Percentiles rank a stretch among this genome's conserved stretches.
These are phyloP conservation scores for Claviceps sp. DNA, from an alignment of 2,329 filamentous ascomycete genomes.

Conservation along the genomic window DNA sequence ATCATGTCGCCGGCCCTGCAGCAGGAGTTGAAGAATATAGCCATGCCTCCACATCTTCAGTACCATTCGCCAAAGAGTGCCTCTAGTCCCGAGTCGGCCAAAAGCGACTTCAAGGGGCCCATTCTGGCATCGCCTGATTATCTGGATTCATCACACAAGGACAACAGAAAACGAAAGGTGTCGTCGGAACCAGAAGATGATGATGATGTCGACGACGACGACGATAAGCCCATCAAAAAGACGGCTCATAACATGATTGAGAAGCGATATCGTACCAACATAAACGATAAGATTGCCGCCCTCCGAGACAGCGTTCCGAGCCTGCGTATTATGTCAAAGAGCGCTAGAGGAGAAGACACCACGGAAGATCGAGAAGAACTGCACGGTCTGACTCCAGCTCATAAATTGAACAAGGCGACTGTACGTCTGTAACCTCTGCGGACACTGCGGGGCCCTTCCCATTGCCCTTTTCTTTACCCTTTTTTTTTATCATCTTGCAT, in stretches of 20 bases:
- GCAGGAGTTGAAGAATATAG: slow-evolving; percentile 48
- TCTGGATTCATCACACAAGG: slow-evolving; percentile 29
- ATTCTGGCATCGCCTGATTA: slow-evolving; percentile 47
- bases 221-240: slow-evolving; percentile 58
- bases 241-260: slow-evolving; percentile 98
- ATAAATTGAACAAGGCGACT: slow-evolving; percentile 96
- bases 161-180: slow-evolving; percentile 55
- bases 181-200: slow-evolving; percentile 38
- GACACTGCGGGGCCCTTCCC: neutral
- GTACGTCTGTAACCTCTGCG: slow-evolving; percentile 26
- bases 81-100: slow-evolving; percentile 43
- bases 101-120: slow-evolving; percentile 32
- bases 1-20: slow-evolving; percentile 35
- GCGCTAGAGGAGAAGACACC: slow-evolving; percentile 51
- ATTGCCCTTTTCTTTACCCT: neutral
- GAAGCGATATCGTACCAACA: slow-evolving; percentile 88
- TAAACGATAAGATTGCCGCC: slow-evolving; percentile 94
- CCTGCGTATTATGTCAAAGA: slow-evolving; percentile 70
- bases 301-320: slow-evolving; percentile 85
- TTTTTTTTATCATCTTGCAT: too few relatives aligned
- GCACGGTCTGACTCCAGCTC: slow-evolving; percentile 67
- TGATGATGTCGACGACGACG: slow-evolving; percentile 44
- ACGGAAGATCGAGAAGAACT: slow-evolving; percentile 63
- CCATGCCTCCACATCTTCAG: slow-evolving; percentile 49
- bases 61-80: slow-evolving; percentile 46